phyloP scores from a whole-genome alignment of 192 early-diverging fungal species.

The Rhizophagus clarus region DNA sequence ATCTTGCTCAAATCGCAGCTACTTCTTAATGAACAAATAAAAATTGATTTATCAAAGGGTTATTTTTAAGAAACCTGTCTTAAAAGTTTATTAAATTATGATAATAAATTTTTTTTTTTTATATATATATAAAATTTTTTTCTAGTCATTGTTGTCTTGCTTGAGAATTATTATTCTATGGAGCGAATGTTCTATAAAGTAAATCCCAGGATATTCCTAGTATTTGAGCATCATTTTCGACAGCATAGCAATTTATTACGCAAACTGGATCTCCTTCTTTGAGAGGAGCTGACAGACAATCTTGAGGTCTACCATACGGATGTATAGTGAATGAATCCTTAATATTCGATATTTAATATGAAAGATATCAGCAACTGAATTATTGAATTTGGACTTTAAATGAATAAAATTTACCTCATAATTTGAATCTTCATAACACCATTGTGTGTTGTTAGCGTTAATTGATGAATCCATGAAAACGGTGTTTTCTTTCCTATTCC shows the following conservation, averaged over 20 bases:
- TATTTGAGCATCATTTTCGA: not conserved
- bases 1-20: constrained; percentile 40
- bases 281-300: constrained; percentile 16
- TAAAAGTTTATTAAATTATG: not conserved
- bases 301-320: not conserved
- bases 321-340: constrained; percentile 21
- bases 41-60: not conserved
- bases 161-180: too few species aligned
- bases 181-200: not conserved
- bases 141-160: not conserved
- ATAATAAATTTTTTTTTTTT: not conserved
- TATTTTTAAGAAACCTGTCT: not conserved
- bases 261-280: constrained; percentile 22
- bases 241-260: not conserved
- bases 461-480: constrained; percentile 3
- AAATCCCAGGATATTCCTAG: constrained; percentile 5
- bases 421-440: constrained; percentile 23
- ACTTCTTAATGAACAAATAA: not conserved
- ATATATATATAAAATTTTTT: not conserved
- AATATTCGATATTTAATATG: not conserved
- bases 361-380: not conserved
- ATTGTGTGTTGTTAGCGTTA: not conserved
- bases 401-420: constrained; percentile 4
- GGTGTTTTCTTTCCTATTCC: constrained; percentile 15
- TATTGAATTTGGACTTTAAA: not conserved